A percentile compares a stretch with the other conserved stretches of the same genome.
phyloP scores from a whole-genome alignment of 768 basidiomycete species.

The Boletus insuetus region DNA sequence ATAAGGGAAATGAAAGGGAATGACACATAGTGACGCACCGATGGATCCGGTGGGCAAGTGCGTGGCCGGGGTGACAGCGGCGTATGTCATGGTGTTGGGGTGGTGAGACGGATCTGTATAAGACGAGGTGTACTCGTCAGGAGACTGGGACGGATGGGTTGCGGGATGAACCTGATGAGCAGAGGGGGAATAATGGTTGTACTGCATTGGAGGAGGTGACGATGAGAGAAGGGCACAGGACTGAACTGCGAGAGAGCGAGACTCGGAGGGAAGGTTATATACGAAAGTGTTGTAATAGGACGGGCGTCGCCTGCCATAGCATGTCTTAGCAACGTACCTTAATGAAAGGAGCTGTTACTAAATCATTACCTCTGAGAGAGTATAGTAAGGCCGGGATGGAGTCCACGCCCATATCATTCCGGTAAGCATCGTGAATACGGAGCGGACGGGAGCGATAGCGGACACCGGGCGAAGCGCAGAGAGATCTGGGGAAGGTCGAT shows the following conservation, averaged over 20 bases:
- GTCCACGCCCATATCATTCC: conserved; percentile 34
- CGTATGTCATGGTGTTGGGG: conserved; percentile 20
- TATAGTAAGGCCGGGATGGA: conserved; percentile 34
- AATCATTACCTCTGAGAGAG: conserved; percentile 36
- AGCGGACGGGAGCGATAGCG: conserved; percentile 29
- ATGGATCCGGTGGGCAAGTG: conserved; percentile 23
- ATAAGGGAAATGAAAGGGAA: conserved; percentile 7
- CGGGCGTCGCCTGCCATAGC: conserved; percentile 34
- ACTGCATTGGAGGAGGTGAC: conserved; percentile 24
- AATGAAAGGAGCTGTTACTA: conserved; percentile 36
- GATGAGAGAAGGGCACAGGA: not conserved
- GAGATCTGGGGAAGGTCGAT: conserved; percentile 29
- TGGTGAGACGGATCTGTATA: conserved; percentile 28
- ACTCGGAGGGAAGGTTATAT: conserved; percentile 28
- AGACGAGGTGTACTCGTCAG: conserved; percentile 18
- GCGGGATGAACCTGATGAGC: conserved; percentile 17
- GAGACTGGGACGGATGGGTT: conserved; percentile 18
- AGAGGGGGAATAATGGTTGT: conserved; percentile 24
- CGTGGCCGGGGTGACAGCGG: conserved; percentile 21
- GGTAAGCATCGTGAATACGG: conserved; percentile 34
- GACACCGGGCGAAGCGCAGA: conserved; percentile 18
- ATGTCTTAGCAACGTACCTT: conserved; percentile 39
- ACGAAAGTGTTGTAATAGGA: conserved; percentile 34
- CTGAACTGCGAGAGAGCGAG: conserved; percentile 10
- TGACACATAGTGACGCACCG: conserved; percentile 23